A percentile compares a stretch with the other conserved stretches of the same genome.
Conservation (phyloP, 2,329 filamentous ascomycete species). For the Trichoderma brevicompactum region DNA sequence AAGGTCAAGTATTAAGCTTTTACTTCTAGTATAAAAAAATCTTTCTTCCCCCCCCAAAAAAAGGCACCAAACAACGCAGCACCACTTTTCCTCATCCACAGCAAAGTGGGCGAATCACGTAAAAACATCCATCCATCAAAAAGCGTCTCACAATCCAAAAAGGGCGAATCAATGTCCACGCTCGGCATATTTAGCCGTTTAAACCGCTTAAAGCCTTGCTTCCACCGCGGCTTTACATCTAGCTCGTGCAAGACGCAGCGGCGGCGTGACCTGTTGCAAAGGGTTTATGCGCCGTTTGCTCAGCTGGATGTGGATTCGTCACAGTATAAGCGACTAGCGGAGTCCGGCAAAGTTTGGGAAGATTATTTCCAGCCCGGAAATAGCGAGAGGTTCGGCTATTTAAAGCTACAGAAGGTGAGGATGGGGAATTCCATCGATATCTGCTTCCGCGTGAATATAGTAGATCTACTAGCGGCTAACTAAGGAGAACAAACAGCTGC, state of each 20-base stretch:
- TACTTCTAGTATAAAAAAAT: too few relatives aligned
- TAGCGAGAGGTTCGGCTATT: not conserved
- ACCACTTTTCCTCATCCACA: too few relatives aligned
- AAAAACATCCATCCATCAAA: too few relatives aligned
- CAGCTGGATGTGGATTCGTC: not conserved
- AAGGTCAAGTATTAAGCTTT: too few relatives aligned
- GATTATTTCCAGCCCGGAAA: constrained; percentile 4
- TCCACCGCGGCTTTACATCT: not conserved
- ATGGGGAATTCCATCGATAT: too few relatives aligned
- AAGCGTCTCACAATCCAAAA: too few relatives aligned
- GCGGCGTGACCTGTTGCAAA: not conserved
- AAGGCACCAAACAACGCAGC: too few relatives aligned
- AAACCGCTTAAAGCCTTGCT: not conserved
- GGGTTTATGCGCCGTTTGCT: not conserved
- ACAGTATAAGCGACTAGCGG: not conserved
- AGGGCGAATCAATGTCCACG: not conserved
- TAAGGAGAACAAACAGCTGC: too few relatives aligned
- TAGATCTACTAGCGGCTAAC: too few relatives aligned
- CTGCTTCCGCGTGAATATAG: too few relatives aligned
- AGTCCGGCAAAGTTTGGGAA: not conserved
- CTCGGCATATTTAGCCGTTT: not conserved
- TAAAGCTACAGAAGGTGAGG: not conserved
- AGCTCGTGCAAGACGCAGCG: not conserved
- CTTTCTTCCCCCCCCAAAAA: too few relatives aligned
- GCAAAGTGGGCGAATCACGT: too few relatives aligned